Percentiles rank a stretch among this genome's conserved stretches.
These are phyloP conservation scores for Taphrina betulina DNA, from an alignment of 1,139 yeast genomes.

Conservation along the genomic window DNA sequence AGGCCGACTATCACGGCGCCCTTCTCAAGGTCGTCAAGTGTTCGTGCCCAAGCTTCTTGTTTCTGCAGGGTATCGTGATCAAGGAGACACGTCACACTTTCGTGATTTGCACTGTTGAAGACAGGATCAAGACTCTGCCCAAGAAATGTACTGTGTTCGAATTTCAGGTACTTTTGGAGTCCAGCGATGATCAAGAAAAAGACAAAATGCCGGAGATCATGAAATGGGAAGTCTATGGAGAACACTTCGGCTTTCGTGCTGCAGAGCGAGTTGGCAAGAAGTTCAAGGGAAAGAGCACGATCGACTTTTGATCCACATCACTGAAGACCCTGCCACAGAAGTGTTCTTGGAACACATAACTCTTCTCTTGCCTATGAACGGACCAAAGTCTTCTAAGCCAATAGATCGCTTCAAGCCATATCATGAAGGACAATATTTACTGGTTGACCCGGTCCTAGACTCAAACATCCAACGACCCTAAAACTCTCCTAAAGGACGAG, in stretches of 20 bases:
- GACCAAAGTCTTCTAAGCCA: no score
- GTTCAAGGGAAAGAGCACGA: slow-evolving; percentile 53
- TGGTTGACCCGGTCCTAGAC: no score
- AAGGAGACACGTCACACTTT: slow-evolving; percentile 84
- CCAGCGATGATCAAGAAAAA: slow-evolving; percentile 37
- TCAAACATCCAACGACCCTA: no score
- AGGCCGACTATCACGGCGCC: slow-evolving; percentile 83
- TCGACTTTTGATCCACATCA: slow-evolving; percentile 35
- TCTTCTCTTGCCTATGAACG: no score
- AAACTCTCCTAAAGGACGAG: no score
- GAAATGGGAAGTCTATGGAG: slow-evolving; percentile 72
- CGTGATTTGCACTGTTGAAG: slow-evolving; percentile 52
- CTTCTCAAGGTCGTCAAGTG: slow-evolving; percentile 59
- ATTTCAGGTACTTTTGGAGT: slow-evolving; percentile 38
- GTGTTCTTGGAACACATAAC: no score
- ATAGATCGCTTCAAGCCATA: no score
- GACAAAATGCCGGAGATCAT: slow-evolving; percentile 41
- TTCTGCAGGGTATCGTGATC: slow-evolving; percentile 71
- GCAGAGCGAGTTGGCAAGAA: slow-evolving; percentile 82
- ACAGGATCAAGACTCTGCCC: slow-evolving; percentile 28
- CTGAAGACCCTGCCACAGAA: no score
- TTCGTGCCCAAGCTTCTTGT: slow-evolving; percentile 59
- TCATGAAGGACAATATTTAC: no score
- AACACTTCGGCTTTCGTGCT: slow-evolving; percentile 71
- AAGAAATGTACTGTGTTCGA: slow-evolving; percentile 39